Evolutionary conservation across 106 monocot species (phyloP), one percentile per base, ranked within the genome.

Genomic region (Vanilla planifolia): DNA sequence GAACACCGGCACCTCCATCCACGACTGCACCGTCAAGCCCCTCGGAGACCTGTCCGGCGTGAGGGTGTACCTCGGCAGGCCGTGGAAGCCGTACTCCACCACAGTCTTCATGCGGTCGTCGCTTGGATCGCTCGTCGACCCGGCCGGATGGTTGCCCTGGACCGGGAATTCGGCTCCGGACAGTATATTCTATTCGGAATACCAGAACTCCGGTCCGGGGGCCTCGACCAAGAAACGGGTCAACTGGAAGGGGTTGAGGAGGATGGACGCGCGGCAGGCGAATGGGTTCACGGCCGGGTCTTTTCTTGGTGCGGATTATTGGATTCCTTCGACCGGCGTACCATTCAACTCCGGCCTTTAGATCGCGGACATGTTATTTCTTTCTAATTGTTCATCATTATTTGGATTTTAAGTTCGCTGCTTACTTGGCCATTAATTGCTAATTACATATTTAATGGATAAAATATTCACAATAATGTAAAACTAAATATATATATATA

Each of bases 1-100:
- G 43, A 71, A 71, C 62, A 71, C 71, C 19, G 62, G 71, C 29
- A 71, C 63, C 7, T 71, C 71, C 17, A 62, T 62, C 20, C 71
- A 71, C 10, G 39, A 28, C 39, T 71, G 62, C 29, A n/a, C 41
- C 20, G 36, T 71, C 29, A n/a, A n/a, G 24, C 52, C 62, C 2
- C 55, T 15, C 33, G 66, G 61, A 35, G 34, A 30, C 36, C 51
- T 21, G 19, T 13, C 15, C 26, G 51, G 9, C 13, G 48, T 50
- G 10, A 61, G 16, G 61, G 61, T 61, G 3, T 61, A 43, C 36
- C 43, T 69, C 1, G 69, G 69, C 6, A 27, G 60, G 35, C 69
- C 69, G 10, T 60, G 69, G 69, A 69, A 69, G 46, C 8, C 30
- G 5, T 69, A 59, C 69, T 59, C 69, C 16, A 69, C 47, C 46